A percentile compares a stretch with the other conserved stretches of the same genome.
Conservation (phyloP, 2,329 filamentous ascomycete species). For the Ophiostoma piceae region DNA sequence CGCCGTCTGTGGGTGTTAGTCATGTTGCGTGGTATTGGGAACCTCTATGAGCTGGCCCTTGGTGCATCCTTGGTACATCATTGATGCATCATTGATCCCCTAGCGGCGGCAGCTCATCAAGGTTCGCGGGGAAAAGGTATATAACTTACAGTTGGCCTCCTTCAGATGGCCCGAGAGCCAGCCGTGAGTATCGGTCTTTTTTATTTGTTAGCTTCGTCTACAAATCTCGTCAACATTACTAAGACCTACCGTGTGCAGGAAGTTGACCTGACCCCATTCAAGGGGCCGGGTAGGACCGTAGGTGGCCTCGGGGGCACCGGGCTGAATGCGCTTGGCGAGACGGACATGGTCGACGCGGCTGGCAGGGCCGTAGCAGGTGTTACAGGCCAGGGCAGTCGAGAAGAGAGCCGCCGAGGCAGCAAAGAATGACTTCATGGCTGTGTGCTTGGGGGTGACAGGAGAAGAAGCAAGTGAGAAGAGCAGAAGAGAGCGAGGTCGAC, state of each 20-base stretch:
- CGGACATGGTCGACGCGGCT: slow-evolving; percentile 39
- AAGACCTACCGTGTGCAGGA: slow-evolving; percentile 48
- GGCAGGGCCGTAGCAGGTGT: slow-evolving; percentile 41
- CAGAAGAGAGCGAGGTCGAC: not conserved
- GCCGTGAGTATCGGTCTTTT: slow-evolving; percentile 53
- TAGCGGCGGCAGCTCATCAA: not conserved
- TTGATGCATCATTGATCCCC: slow-evolving; percentile 2
- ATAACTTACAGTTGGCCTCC: slow-evolving; percentile 46
- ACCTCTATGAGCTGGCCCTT: not conserved
- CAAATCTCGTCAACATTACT: not conserved
- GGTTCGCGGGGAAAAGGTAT: not conserved
- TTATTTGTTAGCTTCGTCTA: not conserved
- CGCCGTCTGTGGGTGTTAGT: slow-evolving; percentile 40
- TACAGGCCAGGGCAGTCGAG: slow-evolving; percentile 36
- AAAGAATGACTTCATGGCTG: slow-evolving; percentile 15
- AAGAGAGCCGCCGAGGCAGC: slow-evolving; percentile 19
- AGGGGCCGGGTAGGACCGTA: slow-evolving; percentile 40
- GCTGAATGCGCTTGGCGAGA: slow-evolving; percentile 46
- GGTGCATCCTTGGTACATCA: not conserved
- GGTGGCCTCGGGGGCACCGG: slow-evolving; percentile 40
- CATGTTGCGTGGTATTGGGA: not conserved
- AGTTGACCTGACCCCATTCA: slow-evolving; percentile 61
- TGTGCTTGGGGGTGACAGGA: not conserved
- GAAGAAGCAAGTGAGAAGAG: not conserved
- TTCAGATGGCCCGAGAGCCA: slow-evolving; percentile 60